phyloP scores from a whole-genome alignment of 164 flowering plant genomes.

The Hamamelis virginiana region DNA sequence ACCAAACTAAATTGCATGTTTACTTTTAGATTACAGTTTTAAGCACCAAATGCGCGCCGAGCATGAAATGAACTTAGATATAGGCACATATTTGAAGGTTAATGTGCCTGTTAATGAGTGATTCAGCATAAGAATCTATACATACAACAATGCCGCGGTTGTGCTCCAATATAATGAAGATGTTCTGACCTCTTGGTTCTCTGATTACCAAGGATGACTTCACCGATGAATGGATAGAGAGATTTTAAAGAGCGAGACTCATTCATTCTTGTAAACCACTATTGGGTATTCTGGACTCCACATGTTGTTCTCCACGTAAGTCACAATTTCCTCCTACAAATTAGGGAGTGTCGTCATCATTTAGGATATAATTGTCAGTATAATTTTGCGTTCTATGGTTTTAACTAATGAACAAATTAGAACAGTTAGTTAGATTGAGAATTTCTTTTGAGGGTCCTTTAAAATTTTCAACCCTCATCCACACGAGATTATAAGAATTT shows the following conservation, averaged over 20 bases:
- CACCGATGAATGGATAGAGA: background rate
- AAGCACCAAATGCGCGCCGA: too few species aligned
- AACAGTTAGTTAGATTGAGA: too few species aligned
- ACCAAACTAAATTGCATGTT: too few species aligned
- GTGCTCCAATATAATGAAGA: background rate
- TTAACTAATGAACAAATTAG: too few species aligned
- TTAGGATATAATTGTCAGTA: too few species aligned
- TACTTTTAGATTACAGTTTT: too few species aligned
- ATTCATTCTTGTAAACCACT: conserved; percentile 70
- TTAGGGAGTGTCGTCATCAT: too few species aligned
- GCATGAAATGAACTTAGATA: too few species aligned
- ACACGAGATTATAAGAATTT: too few species aligned
- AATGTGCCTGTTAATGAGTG: background rate
- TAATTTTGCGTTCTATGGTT: too few species aligned
- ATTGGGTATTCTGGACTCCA: conserved; percentile 89
- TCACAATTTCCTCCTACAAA: conserved; percentile 68
- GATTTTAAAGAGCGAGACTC: conserved; percentile 11
- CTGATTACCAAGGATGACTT: background rate
- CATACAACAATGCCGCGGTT: background rate
- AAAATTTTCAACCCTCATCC: too few species aligned
- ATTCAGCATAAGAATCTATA: background rate
- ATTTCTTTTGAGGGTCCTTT: too few species aligned
- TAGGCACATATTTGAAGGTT: background rate
- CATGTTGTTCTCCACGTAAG: conserved; percentile 76
- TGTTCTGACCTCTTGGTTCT: background rate